phyloP scores from a whole-genome alignment of 2,329 filamentous ascomycete genomes.

The Verticillium longisporum region DNA sequence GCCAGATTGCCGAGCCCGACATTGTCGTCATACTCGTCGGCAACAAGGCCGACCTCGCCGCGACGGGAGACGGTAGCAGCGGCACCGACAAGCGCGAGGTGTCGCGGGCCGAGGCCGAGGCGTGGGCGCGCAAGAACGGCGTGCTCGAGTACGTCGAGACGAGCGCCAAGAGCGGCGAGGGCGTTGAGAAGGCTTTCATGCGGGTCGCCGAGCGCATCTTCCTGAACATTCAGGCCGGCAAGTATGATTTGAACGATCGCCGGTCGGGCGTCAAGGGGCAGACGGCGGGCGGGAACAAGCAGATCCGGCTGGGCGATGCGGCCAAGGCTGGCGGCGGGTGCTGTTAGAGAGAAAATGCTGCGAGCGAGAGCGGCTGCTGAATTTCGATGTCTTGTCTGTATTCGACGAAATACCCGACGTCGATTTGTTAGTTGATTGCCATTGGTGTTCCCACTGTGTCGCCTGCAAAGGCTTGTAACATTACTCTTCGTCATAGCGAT shows the following conservation, averaged over 20 bases:
- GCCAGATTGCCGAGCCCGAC: conserved; percentile 90
- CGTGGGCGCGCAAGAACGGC: conserved; percentile 80
- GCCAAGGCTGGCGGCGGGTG: conserved; percentile 36
- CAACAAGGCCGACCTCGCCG: conserved; percentile 83
- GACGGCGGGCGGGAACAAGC: conserved; percentile 37
- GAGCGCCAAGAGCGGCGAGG: conserved; percentile 89
- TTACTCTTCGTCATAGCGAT: not conserved
- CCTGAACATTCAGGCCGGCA: conserved; percentile 90
- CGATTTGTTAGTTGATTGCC: not conserved
- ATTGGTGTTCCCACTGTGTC: not conserved
- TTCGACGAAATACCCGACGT: not conserved
- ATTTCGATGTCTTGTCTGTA: not conserved
- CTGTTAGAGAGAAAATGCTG: conserved; percentile 29
- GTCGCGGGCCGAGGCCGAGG: conserved; percentile 73
- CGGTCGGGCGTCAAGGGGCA: conserved; percentile 83
- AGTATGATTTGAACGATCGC: conserved; percentile 89
- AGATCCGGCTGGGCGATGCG: conserved; percentile 37
- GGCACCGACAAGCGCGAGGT: conserved; percentile 65
- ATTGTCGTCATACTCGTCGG: conserved; percentile 93
- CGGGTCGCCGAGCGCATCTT: conserved; percentile 94
- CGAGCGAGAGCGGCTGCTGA: not conserved
- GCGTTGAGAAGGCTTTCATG: conserved; percentile 88
- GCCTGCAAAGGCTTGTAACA: not conserved
- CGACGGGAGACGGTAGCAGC: conserved; percentile 21
- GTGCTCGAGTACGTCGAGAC: conserved; percentile 95